Evolutionary conservation across 2,329 filamentous ascomycete species (phyloP).

Genomic region (Aureobasidium vineae): DNA sequence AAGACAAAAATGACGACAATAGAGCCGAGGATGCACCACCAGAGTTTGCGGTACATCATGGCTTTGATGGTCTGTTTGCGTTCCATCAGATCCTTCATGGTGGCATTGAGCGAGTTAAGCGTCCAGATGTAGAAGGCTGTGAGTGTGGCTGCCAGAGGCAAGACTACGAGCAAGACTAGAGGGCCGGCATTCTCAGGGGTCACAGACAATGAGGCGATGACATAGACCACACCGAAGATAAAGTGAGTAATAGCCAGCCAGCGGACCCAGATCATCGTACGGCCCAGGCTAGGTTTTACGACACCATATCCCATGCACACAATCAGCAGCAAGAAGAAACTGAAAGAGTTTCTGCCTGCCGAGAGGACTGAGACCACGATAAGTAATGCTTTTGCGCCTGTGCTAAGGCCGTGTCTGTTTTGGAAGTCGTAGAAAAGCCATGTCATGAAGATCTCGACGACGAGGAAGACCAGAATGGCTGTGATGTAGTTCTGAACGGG

Average conservation of each 20-base stretch:
- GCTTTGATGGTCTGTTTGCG: constrained; percentile 93
- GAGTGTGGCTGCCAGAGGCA: constrained; percentile 85
- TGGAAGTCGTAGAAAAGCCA: constrained; percentile 99
- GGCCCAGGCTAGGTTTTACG: constrained; percentile 87
- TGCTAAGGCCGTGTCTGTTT: constrained; percentile 82
- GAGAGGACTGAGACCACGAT: constrained; percentile 91
- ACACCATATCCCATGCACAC: constrained; percentile 99
- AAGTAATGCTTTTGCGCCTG: constrained; percentile 80
- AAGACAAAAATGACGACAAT: constrained; percentile 97
- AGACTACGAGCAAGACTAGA: constrained; percentile 85
- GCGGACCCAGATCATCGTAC: constrained; percentile 91
- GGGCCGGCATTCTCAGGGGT: constrained; percentile 87
- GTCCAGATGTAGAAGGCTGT: constrained; percentile 99
- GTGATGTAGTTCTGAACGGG: constrained; percentile 99
- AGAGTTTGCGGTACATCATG: constrained; percentile 95
- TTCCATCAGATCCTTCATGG: constrained; percentile 93
- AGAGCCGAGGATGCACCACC: constrained; percentile 93
- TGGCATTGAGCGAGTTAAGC: constrained; percentile 87
- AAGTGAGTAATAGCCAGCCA: constrained; percentile 91
- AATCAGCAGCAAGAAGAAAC: constrained; percentile 95
- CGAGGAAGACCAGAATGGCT: constrained; percentile 89
- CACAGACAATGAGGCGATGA: constrained; percentile 82
- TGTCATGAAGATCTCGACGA: constrained; percentile 95
- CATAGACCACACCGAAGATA: constrained; percentile 90
- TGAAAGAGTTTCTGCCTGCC: constrained; percentile 93